A percentile compares a stretch with the other conserved stretches of the same genome.
Evolutionary conservation across 2,329 filamentous ascomycete species (phyloP).

Genomic region (Penicillium sp.): DNA sequence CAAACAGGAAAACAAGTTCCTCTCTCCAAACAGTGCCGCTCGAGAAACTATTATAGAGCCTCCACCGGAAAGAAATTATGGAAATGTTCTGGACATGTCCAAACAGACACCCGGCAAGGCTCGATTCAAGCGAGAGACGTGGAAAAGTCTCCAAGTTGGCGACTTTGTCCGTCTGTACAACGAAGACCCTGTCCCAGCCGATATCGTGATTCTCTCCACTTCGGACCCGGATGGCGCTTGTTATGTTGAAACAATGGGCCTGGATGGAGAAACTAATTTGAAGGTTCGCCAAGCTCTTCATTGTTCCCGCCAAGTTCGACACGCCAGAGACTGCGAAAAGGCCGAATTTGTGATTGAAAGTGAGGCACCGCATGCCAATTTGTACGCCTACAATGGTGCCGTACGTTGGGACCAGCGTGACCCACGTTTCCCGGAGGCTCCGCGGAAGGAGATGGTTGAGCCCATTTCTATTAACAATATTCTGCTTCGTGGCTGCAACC

Average conservation of each 20-base stretch:
- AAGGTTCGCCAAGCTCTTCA: conserved; percentile 91
- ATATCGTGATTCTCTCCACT: conserved; percentile 87
- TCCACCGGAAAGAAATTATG: conserved; percentile 51
- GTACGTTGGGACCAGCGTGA: conserved; percentile 81
- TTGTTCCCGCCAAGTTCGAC: conserved; percentile 76
- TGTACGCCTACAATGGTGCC: conserved; percentile 92
- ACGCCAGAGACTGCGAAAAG: conserved; percentile 88
- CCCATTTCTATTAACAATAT: conserved; percentile 94
- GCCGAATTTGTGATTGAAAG: conserved; percentile 86
- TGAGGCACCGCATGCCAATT: conserved; percentile 85
- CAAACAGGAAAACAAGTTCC: conserved; percentile 31
- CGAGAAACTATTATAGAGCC: conserved; percentile 27
- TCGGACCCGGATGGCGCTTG: conserved; percentile 92
- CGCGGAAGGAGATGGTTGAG: conserved; percentile 78
- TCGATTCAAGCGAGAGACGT: conserved; percentile 86
- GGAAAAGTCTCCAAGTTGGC: conserved; percentile 93
- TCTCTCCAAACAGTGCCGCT: conserved; percentile 34
- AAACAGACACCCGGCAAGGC: conserved; percentile 66
- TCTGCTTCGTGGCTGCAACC: conserved; percentile 84
- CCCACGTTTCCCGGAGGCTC: conserved; percentile 59
- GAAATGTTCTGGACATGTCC: conserved; percentile 71
- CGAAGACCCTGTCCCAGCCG: conserved; percentile 90
- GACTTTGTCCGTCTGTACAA: conserved; percentile 97
- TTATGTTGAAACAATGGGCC: conserved; percentile 96
- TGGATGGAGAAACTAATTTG: conserved; percentile 96